These are phyloP conservation scores for Apostasia shenzhenica DNA, from an alignment of 106 monocot species.

Conservation along the genomic window DNA sequence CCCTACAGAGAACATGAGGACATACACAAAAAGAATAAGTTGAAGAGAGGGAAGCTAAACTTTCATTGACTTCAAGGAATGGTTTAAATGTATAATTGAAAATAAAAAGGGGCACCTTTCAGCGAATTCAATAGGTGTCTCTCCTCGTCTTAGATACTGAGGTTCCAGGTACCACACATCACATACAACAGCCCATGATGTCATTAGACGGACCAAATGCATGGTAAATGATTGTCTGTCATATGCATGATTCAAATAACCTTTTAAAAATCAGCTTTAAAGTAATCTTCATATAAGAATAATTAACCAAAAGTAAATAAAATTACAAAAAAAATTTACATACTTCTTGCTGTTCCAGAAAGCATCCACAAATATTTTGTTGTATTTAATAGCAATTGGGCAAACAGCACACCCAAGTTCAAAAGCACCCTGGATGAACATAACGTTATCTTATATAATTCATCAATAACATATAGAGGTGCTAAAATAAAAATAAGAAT, in stretches of 20 bases:
- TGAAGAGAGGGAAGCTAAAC: not conserved
- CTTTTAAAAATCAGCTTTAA: too few species aligned
- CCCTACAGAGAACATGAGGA: conserved; percentile 30
- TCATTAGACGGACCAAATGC: conserved; percentile 89
- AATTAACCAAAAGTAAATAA: conserved; percentile 1
- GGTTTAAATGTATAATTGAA: not conserved
- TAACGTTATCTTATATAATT: not conserved
- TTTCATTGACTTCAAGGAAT: not conserved
- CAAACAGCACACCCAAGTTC: conserved; percentile 98
- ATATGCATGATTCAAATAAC: not conserved
- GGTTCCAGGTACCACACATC: conserved; percentile 99
- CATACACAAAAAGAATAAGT: not conserved
- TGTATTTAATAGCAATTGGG: conserved; percentile 95
- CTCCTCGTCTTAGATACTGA: conserved; percentile 72
- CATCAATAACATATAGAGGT: too few species aligned
- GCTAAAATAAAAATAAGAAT: too few species aligned
- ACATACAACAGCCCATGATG: conserved; percentile 99
- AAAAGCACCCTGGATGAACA: conserved; percentile 74
- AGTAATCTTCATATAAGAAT: too few species aligned
- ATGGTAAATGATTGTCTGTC: conserved; percentile 92
- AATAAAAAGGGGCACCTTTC: conserved; percentile 51
- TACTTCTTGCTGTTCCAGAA: conserved; percentile 85
- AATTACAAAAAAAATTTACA: not conserved
- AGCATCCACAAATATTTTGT: conserved; percentile 98
- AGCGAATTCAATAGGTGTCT: conserved; percentile 93